Evolutionary conservation across 1,284 basidiomycete species (phyloP), one percentile per base, ranked within the genome.

Genomic region (Melanopsichium pennsylvanicum): DNA sequence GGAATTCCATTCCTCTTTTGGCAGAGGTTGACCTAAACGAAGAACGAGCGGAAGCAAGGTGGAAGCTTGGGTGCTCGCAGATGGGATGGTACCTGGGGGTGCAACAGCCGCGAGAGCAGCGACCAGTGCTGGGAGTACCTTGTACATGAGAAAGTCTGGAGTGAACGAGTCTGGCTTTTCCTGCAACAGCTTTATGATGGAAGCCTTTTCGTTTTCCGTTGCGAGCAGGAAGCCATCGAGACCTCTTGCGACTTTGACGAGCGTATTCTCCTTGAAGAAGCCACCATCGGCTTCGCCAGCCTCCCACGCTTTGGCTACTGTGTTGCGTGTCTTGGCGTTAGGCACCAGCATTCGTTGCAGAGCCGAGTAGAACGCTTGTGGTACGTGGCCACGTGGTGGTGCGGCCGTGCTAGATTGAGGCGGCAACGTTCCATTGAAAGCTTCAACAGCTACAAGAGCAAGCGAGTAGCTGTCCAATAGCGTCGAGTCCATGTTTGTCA

Each of bases 341-440:
- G 94, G 92, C 60, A 92, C 92, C 6, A 97, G 84, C 51, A 98
- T 87, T 48, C 88, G 89, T 82, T 93, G 94, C 84, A 90, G 93
- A 0, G 87, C 84, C 0, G 89, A 86, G 78, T 95, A 97, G 2
- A 98, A 81, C 0, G 86, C 74, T 3, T 83, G 81, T 0, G 96
- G 95, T 26, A 97, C 90, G 2, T 86, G 81, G 1, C 92, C 94
- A 8, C 90, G 87, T 2, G 88, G 88, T 0, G 89, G 87, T 18
- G 88, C 84, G 21, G 86, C 84, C 8, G 90, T 90, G 0, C 89
- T 88, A 29, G 87, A 89, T 88, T 11, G 89, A 83, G 29, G 78
- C 4, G 76, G 75, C 1, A 74, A 23, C 2, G 61, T 40, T 0
- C 70, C 74, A 41, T 79, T 79, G 69, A 71, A 81, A 4, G 70